Evolutionary conservation across 139 green algal genomes (phyloP).

Genomic region (Volvox reticuliferus): DNA sequence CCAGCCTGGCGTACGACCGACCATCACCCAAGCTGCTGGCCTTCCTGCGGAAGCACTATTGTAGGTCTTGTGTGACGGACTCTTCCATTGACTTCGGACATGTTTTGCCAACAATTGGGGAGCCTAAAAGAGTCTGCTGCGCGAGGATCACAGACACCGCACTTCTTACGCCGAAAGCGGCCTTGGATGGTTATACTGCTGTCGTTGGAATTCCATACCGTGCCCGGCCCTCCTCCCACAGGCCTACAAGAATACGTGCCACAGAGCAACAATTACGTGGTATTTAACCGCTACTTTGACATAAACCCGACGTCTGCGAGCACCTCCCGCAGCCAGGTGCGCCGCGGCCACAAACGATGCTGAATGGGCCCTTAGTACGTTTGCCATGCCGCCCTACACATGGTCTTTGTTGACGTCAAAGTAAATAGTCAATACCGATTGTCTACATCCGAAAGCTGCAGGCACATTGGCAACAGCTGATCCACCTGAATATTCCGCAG

Average conservation of each 20-base stretch:
- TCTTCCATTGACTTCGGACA: background rate
- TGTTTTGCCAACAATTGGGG: too few relatives aligned
- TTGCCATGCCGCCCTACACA: too few relatives aligned
- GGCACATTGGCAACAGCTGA: too few relatives aligned
- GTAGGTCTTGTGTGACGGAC: background rate
- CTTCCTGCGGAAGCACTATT: constrained; percentile 83
- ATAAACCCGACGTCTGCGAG: constrained; percentile 8
- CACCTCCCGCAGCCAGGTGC: background rate
- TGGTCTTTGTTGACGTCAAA: too few relatives aligned
- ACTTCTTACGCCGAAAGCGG: too few relatives aligned
- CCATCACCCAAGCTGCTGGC: constrained; percentile 80
- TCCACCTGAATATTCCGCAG: background rate
- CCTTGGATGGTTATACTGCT: too few relatives aligned
- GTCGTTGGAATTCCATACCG: too few relatives aligned
- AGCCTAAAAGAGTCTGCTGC: too few relatives aligned
- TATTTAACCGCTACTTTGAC: constrained; percentile 67
- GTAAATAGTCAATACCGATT: too few relatives aligned
- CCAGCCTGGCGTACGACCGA: constrained; percentile 78
- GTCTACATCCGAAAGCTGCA: too few relatives aligned
- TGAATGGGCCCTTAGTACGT: too few relatives aligned
- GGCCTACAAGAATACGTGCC: constrained; percentile 67
- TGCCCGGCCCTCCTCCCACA: constrained; percentile 21
- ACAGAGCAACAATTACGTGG: constrained; percentile 84
- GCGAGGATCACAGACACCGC: too few relatives aligned
- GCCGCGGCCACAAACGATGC: background rate